phyloP scores from a whole-genome alignment of 208 protist species.

The Spongospora subterranea region DNA sequence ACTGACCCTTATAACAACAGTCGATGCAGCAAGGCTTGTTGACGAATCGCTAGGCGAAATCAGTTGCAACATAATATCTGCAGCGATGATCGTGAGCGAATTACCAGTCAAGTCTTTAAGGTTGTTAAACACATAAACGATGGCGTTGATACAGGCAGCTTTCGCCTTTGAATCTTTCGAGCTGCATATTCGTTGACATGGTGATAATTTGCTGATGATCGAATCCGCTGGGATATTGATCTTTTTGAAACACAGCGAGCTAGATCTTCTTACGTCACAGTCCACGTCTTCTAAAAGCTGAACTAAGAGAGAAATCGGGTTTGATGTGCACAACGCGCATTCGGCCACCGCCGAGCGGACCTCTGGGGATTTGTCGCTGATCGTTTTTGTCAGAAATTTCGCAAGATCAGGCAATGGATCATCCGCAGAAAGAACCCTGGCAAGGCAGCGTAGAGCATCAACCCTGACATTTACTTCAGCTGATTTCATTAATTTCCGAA shows the following conservation, averaged over 20 bases:
- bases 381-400: not conserved
- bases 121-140: not conserved
- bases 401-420: not conserved
- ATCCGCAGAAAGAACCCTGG: not conserved
- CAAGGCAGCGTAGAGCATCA: not conserved
- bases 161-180: not conserved
- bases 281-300: slow-evolving; percentile 29
- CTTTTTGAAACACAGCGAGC: not conserved
- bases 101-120: not conserved
- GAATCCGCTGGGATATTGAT: not conserved
- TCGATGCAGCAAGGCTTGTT: not conserved
- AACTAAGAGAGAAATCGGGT: not conserved
- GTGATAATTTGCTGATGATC: not conserved
- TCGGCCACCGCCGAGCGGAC: not conserved
- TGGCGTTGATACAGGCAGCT: not conserved
- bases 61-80: slow-evolving; percentile 1
- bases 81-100: not conserved
- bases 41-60: not conserved
- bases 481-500: not conserved
- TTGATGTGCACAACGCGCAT: not conserved
- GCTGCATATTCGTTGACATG: not conserved
- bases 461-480: slow-evolving; percentile 2
- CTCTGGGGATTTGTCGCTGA: not conserved
- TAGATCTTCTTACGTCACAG: not conserved
- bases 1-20: not conserved